phyloP scores from a whole-genome alignment of 345 rosid genomes.

The Populus alba region DNA sequence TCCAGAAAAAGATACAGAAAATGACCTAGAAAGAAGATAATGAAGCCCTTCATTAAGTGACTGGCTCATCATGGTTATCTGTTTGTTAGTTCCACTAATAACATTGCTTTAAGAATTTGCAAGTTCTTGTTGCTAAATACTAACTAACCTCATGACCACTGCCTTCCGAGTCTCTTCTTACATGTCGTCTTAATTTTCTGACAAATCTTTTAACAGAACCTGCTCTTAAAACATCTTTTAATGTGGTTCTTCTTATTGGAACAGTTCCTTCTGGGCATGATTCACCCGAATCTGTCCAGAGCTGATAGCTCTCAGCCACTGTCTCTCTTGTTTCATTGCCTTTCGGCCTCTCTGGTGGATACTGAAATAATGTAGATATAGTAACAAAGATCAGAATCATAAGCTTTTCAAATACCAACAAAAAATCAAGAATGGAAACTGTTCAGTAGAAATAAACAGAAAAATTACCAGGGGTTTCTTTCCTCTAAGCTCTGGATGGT shows the following conservation, averaged over 20 bases:
- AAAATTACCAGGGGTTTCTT: slow-evolving; percentile 25
- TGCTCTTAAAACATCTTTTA: slow-evolving; percentile 29
- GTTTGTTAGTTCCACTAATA: neutral
- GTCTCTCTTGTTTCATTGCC: slow-evolving; percentile 13
- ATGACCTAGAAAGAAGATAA: neutral
- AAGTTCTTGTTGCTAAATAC: neutral
- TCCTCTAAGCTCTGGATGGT: slow-evolving; percentile 30
- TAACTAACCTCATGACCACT: slow-evolving; percentile 31
- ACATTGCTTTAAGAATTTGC: neutral
- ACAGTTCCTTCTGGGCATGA: slow-evolving; percentile 36
- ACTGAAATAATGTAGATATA: slow-evolving; percentile 8
- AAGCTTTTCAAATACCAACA: neutral
- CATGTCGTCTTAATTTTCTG: slow-evolving; percentile 25
- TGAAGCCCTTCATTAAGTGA: neutral
- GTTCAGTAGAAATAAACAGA: neutral
- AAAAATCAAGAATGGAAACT: neutral
- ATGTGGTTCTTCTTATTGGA: slow-evolving; percentile 31
- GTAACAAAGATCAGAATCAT: neutral
- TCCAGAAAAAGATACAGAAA: neutral
- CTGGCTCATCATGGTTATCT: neutral
- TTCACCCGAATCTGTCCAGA: slow-evolving; percentile 28
- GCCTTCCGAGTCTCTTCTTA: slow-evolving; percentile 29
- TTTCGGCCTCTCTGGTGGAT: slow-evolving; percentile 31
- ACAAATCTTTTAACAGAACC: slow-evolving; percentile 20
- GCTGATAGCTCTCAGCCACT: slow-evolving; percentile 18